Conservation (phyloP, 2,329 filamentous ascomycete genomes). For the Pseudogymnoascus sp. region DNA sequence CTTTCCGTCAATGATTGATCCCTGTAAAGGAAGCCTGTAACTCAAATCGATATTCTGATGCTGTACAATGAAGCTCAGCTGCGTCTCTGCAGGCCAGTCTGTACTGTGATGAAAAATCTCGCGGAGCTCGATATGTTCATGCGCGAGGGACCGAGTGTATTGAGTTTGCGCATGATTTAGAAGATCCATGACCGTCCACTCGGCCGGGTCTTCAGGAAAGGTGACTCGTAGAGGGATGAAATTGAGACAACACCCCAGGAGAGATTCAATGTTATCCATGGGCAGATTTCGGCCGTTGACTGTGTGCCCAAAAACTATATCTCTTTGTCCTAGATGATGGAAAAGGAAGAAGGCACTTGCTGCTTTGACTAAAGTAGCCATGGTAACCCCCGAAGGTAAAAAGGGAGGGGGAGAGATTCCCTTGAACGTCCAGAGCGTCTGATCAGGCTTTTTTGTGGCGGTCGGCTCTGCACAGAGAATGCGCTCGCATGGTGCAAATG, state of each 20-base stretch:
- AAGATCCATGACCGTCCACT: conserved; percentile 27
- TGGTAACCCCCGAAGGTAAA: conserved; percentile 6
- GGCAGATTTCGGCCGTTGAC: conserved; percentile 34
- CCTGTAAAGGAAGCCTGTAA: background rate
- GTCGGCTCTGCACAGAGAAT: background rate
- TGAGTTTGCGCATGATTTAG: conserved; percentile 34
- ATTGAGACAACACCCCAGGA: conserved; percentile 37
- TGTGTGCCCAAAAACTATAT: conserved; percentile 36
- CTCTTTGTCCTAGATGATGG: conserved; percentile 30
- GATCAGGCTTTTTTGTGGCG: background rate
- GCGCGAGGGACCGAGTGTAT: conserved; percentile 38
- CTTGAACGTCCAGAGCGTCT: background rate
- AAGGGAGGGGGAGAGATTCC: background rate
- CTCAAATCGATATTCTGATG: conserved; percentile 34
- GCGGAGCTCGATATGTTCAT: conserved; percentile 36
- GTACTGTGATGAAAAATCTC: conserved; percentile 29
- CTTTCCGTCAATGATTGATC: background rate
- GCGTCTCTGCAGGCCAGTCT: conserved; percentile 35
- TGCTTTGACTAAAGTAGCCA: conserved; percentile 14
- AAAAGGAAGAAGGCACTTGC: conserved; percentile 35
- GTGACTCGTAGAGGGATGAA: conserved; percentile 35
- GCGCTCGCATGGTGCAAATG: background rate
- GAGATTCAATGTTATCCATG: conserved; percentile 32
- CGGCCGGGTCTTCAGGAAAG: conserved; percentile 28
- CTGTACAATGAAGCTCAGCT: conserved; percentile 48